phyloP scores from a whole-genome alignment of 116 monocot species.

The Papilionanthe hybrid region DNA sequence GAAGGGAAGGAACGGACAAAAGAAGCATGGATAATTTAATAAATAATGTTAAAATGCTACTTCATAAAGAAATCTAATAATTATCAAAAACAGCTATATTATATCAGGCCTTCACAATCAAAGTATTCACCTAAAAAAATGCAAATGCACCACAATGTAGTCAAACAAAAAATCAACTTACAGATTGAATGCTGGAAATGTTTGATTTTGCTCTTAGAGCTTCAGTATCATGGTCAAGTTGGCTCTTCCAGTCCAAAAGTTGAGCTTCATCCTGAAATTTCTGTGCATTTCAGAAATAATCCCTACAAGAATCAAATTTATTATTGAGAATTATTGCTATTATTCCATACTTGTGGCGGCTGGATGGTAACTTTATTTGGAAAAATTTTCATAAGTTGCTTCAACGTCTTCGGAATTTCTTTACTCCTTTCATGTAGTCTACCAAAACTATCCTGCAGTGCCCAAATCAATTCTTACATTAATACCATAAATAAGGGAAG shows the following conservation, averaged over 20 bases:
- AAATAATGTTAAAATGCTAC: not conserved
- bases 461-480: not conserved
- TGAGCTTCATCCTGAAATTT: conserved; percentile 46
- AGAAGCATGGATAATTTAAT: not conserved
- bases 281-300: conserved; percentile 8
- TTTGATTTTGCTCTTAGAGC: conserved; percentile 53
- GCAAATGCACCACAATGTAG: not conserved
- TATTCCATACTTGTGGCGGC: conserved; percentile 35
- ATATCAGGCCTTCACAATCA: not conserved
- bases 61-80: not conserved
- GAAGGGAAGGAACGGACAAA: not conserved
- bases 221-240: conserved; percentile 54
- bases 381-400: conserved; percentile 49
- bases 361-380: conserved; percentile 53
- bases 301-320: not conserved
- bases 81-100: not conserved
- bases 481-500: not conserved
- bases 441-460: conserved; percentile 46
- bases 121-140: not conserved
- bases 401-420: conserved; percentile 46
- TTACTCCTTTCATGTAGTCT: conserved; percentile 51
- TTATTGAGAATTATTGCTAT: not conserved
- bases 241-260: conserved; percentile 47
- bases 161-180: conserved; percentile 24
- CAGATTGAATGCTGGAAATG: conserved; percentile 36